Base-by-base conservation (phyloP, 2,329 filamentous ascomycete genomes). In the Berkeleyomyces rouxiae region DNA sequence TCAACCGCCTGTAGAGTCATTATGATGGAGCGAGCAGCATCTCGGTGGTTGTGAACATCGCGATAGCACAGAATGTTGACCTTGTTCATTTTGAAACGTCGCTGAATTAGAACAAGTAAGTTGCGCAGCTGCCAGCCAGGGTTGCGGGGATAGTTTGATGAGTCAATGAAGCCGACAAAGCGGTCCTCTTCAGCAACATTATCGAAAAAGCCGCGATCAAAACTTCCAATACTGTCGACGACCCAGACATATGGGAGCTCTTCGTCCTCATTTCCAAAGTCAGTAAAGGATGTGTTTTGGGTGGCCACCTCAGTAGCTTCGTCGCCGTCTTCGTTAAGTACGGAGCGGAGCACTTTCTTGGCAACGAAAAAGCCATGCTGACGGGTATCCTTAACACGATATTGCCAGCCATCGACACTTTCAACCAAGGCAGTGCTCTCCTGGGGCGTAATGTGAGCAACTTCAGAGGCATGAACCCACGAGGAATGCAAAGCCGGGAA, bases 281-380 rank as follows among this genome's bases (percentile, higher is more conserved):
- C 80, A 39, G 80, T 75, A 7, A 74, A 73, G 1, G 77, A 74
- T 1, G 78, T 78, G 6, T 51, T 51, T 36, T 80, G 78, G 0
- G 76, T 77, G n/a, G 77, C 75, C 59, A 73, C 70, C 46, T 72
- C 70, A 47, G 67, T 61, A 58, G 70, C 68, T 59, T 71, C 69
- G 33, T 73, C 73, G 31, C 42, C 67, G 4, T 66, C 66, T 3
- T 72, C 68, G 13, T 61, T 53, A 6, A 60, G 47, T 9, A 49
- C 16, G 0, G 64, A 59, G n/a, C 64, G 51, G 39, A 51, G 36
- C 36, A 85, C 75, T 68, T 86, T 88, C 74, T 95, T 96, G 6
- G 85, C 91, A n/a, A 99, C 76, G 72, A 99, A 99, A 75, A 97
- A 99, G 7, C 93, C 93, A 71, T 92, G 86, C 73, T 99, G 90